These are phyloP conservation scores for Sinapis alba DNA, from an alignment of 441 rosid genomes.

Conservation along the genomic window DNA sequence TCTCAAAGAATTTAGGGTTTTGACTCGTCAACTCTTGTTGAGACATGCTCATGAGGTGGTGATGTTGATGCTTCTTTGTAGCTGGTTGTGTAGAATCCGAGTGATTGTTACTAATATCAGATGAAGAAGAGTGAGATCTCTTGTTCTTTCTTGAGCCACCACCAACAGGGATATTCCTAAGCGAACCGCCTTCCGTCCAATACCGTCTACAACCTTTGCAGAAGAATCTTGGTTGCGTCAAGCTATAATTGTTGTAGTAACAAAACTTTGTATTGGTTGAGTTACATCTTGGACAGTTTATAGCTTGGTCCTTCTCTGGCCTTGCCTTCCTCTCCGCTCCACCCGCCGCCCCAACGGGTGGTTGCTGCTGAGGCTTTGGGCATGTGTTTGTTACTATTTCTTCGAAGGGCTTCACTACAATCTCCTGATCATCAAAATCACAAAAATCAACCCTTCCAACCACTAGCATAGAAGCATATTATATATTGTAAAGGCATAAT, in stretches of 20 bases:
- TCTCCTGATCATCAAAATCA: conserved; percentile 54
- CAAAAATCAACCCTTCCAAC: conserved; percentile 7
- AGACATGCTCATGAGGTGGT: conserved; percentile 43
- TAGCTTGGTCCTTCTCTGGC: conserved; percentile 74
- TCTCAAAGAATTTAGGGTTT: conserved; percentile 64
- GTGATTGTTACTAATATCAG: conserved; percentile 24
- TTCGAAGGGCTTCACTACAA: conserved; percentile 87
- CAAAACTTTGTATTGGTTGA: conserved; percentile 95
- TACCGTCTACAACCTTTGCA: conserved; percentile 98
- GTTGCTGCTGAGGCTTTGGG: conserved; percentile 43
- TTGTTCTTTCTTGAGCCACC: conserved; percentile 97
- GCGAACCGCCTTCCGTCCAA: conserved; percentile 98
- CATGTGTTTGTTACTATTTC: conserved; percentile 67
- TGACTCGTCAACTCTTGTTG: conserved; percentile 45
- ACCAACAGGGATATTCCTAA: conserved; percentile 92
- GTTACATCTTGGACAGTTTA: conserved; percentile 96
- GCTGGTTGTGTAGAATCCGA: conserved; percentile 40
- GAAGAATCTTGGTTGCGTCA: conserved; percentile 93
- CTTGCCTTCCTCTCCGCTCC: conserved; percentile 55
- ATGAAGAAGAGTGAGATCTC: conserved; percentile 57
- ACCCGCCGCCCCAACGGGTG: conserved; percentile 11
- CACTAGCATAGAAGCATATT: not conserved
- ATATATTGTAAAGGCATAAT: conserved; percentile 9
- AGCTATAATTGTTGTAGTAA: conserved; percentile 96
- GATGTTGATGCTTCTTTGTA: conserved; percentile 55